phyloP scores from a whole-genome alignment of 179 eudicot species.

The Nepenthes alata region DNA sequence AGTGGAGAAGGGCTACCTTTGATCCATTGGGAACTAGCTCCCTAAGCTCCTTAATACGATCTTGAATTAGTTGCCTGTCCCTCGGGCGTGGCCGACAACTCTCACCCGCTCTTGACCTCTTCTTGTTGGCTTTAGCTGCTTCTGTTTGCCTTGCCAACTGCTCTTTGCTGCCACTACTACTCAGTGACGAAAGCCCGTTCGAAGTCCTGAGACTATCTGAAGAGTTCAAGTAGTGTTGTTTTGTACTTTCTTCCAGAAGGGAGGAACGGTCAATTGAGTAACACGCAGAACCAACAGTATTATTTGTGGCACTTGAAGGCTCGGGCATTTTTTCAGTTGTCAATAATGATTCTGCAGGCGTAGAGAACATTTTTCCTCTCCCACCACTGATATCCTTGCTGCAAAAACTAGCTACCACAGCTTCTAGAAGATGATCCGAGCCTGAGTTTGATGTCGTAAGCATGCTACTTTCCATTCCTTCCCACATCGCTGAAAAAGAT shows the following conservation, averaged over 20 bases:
- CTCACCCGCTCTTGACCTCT: constrained; percentile 77
- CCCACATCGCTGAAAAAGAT: constrained; percentile 28
- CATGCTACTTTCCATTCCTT: constrained; percentile 31
- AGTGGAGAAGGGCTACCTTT: constrained; percentile 34
- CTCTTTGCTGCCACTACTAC: constrained; percentile 42
- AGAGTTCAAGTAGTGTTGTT: constrained; percentile 37
- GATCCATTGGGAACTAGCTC: constrained; percentile 89
- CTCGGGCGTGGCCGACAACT: constrained; percentile 82
- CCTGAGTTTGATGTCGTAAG: constrained; percentile 33
- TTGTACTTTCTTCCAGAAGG: constrained; percentile 26
- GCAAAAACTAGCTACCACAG: constrained; percentile 67
- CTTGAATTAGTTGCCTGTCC: constrained; percentile 95
- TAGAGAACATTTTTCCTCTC: constrained; percentile 23
- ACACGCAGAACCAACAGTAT: constrained; percentile 34
- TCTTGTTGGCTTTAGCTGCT: constrained; percentile 38
- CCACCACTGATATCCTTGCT: constrained; percentile 20
- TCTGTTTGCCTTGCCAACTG: constrained; percentile 32
- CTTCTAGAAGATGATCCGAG: constrained; percentile 70
- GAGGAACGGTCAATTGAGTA: constrained; percentile 45
- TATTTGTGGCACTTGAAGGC: constrained; percentile 26
- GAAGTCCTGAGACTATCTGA: constrained; percentile 44
- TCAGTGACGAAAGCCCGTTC: constrained; percentile 29
- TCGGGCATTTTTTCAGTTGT: constrained; percentile 44
- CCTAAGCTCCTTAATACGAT: constrained; percentile 82
- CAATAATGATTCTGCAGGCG: constrained; percentile 36